These are phyloP conservation scores for Aspergillus flavus DNA, from an alignment of 2,329 filamentous ascomycete genomes.

Conservation along the genomic window DNA sequence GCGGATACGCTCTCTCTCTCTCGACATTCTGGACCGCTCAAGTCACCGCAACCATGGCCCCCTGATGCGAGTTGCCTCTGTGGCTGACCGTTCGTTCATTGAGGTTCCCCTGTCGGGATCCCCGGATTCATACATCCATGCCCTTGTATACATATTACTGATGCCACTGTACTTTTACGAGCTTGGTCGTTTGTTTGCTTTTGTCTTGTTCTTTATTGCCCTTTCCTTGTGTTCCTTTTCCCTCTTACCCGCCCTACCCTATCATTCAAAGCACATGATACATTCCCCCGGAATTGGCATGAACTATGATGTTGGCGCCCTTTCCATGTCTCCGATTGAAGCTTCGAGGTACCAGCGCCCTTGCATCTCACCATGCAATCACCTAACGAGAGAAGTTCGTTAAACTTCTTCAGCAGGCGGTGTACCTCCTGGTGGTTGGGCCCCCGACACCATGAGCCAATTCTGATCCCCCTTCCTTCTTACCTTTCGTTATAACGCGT, in stretches of 20 bases:
- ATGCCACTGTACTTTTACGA: constrained; percentile 6
- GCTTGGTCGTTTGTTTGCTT: constrained; percentile 5
- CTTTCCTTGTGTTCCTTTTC: constrained; percentile 9
- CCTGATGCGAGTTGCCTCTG: background rate
- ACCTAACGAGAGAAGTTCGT: background rate
- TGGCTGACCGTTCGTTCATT: background rate
- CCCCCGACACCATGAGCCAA: background rate
- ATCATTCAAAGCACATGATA: constrained; percentile 19
- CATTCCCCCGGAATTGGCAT: constrained; percentile 8
- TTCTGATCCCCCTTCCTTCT: constrained; percentile 7
- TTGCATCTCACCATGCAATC: background rate
- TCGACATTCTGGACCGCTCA: constrained; percentile 17
- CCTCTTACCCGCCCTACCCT: constrained; percentile 7
- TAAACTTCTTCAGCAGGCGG: background rate
- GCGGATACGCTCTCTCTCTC: background rate
- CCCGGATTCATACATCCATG: constrained; percentile 1
- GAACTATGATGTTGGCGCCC: background rate
- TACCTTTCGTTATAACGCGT: constrained; percentile 4
- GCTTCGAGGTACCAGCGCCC: background rate
- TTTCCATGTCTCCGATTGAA: background rate
- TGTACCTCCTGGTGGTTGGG: background rate
- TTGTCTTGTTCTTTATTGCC: constrained; percentile 3
- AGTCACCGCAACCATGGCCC: background rate
- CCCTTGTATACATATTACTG: constrained; percentile 6
- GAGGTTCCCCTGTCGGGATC: constrained; percentile 3